Conservation (phyloP, 805 yeast genomes). For the Candida michaelii region DNA sequence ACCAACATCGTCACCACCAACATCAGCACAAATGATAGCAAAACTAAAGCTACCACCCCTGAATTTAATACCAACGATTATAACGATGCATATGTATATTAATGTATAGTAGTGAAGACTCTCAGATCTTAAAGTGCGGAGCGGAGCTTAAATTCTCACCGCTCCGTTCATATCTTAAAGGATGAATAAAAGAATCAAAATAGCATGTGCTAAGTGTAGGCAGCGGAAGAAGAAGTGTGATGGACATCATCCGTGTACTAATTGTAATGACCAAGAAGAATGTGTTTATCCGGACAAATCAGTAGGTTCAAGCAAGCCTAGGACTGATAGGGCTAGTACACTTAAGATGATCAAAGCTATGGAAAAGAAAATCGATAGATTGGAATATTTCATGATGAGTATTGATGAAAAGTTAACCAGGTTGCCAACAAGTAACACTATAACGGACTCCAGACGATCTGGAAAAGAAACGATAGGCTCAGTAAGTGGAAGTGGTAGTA, state of each 20-base stretch:
- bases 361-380: constrained; percentile 20
- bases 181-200: constrained; percentile 19
- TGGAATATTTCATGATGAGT: constrained; percentile 22
- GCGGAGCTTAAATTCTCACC: not conserved
- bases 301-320: not conserved
- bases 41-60: too few species aligned
- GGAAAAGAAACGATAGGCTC: too few species aligned
- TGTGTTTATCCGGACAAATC: constrained; percentile 26
- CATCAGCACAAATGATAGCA: too few species aligned
- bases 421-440: too few species aligned
- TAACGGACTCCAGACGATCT: too few species aligned
- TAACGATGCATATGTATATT: too few species aligned
- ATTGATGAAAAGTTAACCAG: constrained; percentile 20
- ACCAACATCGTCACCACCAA: too few species aligned
- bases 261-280: constrained; percentile 21
- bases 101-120: not conserved
- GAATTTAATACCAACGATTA: too few species aligned
- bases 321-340: constrained; percentile 9
- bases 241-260: constrained; percentile 29
- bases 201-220: constrained; percentile 34
- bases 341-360: constrained; percentile 17
- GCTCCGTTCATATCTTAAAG: not conserved
- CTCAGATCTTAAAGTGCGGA: too few species aligned
- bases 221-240: constrained; percentile 33
- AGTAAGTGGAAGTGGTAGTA: not conserved